Percentiles rank a stretch among this genome's conserved stretches.
Evolutionary conservation across 2,329 filamentous ascomycete genomes (phyloP).

Genomic region (Pochonia chlamydosporia): DNA sequence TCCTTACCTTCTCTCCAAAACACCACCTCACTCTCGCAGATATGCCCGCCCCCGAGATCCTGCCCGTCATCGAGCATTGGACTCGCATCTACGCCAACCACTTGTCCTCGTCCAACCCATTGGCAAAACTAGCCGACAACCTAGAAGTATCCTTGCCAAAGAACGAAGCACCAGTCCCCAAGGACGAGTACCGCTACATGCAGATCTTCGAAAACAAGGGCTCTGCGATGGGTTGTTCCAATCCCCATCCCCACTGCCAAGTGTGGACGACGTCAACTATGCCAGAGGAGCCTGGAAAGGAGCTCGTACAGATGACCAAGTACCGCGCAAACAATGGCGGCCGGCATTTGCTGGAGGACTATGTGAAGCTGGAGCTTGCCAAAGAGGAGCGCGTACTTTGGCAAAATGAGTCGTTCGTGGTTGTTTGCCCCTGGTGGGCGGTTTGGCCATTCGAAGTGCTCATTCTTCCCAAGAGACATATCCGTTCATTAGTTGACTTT

Average conservation of each 20-base stretch:
- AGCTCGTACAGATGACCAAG: constrained; percentile 70
- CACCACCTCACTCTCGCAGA: constrained; percentile 93
- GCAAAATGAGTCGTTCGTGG: constrained; percentile 78
- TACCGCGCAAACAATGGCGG: constrained; percentile 71
- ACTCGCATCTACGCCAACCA: constrained; percentile 83
- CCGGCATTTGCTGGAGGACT: constrained; percentile 76
- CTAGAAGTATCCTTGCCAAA: constrained; percentile 33
- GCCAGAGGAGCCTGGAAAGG: constrained; percentile 81
- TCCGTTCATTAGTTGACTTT: constrained; percentile 79
- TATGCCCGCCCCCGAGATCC: constrained; percentile 68
- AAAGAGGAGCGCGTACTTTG: constrained; percentile 82
- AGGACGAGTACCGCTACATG: constrained; percentile 87
- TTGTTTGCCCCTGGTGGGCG: constrained; percentile 96
- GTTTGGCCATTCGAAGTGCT: constrained; percentile 96
- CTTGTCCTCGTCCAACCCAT: constrained; percentile 64
- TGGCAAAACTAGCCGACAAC: constrained; percentile 37
- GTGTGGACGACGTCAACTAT: constrained; percentile 90
- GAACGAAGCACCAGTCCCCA: constrained; percentile 41
- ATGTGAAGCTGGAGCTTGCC: constrained; percentile 72
- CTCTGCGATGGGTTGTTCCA: constrained; percentile 95
- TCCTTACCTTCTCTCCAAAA: constrained; percentile 85
- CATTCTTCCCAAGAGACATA: constrained; percentile 77
- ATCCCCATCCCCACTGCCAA: constrained; percentile 95
- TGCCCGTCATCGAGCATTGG: constrained; percentile 85
- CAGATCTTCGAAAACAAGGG: constrained; percentile 99